Percentiles rank a stretch among this genome's conserved stretches.
These are phyloP conservation scores for Echites panduratus DNA, from an alignment of 257 asterid species.

Conservation along the genomic window DNA sequence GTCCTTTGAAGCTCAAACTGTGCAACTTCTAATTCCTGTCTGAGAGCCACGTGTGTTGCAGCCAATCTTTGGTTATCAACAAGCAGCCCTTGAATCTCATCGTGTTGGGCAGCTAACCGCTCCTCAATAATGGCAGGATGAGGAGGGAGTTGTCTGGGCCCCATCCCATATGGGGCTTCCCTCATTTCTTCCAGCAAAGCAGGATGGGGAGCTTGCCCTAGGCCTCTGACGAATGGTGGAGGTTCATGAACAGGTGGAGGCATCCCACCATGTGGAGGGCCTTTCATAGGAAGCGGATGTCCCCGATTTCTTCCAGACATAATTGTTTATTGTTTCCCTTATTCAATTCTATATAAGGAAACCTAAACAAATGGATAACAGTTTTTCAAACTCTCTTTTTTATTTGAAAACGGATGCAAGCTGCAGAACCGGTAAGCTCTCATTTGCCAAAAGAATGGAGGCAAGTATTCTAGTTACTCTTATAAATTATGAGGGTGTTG, in stretches of 20 bases:
- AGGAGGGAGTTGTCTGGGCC: constrained; percentile 62
- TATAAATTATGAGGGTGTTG: no score
- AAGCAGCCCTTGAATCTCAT: constrained; percentile 73
- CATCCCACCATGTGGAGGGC: constrained; percentile 50
- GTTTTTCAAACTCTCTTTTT: no score
- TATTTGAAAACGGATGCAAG: no score
- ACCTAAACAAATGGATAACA: background rate
- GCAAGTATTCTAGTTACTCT: no score
- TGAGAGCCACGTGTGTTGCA: constrained; percentile 92
- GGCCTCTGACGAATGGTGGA: constrained; percentile 45
- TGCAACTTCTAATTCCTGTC: constrained; percentile 73
- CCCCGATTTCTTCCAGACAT: constrained; percentile 88
- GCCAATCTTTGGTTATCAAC: constrained; percentile 87
- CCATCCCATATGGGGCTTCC: constrained; percentile 60
- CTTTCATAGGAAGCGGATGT: constrained; percentile 54
- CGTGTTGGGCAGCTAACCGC: constrained; percentile 70
- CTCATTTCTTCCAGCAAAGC: constrained; percentile 63
- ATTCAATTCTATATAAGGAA: background rate
- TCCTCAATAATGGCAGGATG: constrained; percentile 70
- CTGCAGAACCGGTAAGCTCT: no score
- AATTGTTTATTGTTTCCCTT: constrained; percentile 1
- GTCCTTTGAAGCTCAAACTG: constrained; percentile 78
- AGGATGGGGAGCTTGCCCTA: constrained; percentile 45
- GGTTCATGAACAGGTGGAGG: constrained; percentile 53
- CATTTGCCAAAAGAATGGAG: no score